Evolutionary conservation across 768 basidiomycete species (phyloP).

Genomic region (Epithele typhae): DNA sequence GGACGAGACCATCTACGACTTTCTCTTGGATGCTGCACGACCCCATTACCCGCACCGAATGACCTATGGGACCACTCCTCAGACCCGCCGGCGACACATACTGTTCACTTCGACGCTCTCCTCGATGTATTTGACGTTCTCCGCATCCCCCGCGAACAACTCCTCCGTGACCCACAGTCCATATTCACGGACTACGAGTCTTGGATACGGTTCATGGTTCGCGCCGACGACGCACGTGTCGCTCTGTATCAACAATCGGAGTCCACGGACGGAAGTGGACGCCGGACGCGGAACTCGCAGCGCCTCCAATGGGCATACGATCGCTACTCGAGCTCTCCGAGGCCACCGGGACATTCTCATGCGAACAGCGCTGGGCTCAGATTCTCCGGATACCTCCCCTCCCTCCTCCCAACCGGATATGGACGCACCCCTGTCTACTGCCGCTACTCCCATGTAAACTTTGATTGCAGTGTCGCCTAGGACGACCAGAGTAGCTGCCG

Average conservation of each 20-base stretch:
- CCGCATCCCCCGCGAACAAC: constrained; percentile 9
- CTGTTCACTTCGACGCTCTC: constrained; percentile 3
- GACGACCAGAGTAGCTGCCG: too few relatives aligned
- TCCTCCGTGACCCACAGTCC: constrained; percentile 3
- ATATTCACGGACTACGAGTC: constrained; percentile 17
- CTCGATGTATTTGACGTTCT: constrained; percentile 6
- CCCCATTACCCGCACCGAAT: background rate
- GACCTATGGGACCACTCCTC: background rate
- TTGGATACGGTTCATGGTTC: constrained; percentile 14
- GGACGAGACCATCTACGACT: constrained; percentile 7
- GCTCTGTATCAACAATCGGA: constrained; percentile 1
- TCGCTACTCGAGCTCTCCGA: constrained; percentile 4
- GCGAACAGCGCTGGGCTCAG: constrained; percentile 4
- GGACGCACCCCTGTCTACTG: too few relatives aligned
- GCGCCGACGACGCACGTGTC: constrained; percentile 11
- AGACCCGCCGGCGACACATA: background rate
- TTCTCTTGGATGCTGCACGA: constrained; percentile 2
- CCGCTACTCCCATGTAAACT: too few relatives aligned
- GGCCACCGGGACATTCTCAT: background rate
- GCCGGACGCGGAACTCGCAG: constrained; percentile 18
- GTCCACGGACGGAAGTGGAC: constrained; percentile 3
- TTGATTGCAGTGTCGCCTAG: too few relatives aligned
- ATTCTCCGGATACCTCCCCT: too few relatives aligned
- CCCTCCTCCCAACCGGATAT: too few relatives aligned
- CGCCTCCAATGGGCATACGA: background rate